phyloP scores from a whole-genome alignment of 352 stramenopile genomes.

The Phytophthora brassicae region DNA sequence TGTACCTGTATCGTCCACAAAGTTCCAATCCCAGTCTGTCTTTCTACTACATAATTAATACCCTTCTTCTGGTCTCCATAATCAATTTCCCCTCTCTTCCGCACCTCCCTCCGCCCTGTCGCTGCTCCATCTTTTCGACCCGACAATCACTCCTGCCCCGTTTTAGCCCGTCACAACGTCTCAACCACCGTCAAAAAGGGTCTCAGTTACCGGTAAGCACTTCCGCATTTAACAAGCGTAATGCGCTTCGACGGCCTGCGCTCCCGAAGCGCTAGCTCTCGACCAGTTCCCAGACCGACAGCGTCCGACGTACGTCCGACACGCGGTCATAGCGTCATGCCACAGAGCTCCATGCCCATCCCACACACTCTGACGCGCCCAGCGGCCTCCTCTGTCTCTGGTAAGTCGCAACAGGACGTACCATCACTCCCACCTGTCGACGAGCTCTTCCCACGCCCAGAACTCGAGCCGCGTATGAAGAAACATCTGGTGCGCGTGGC shows the following conservation, averaged over 20 bases:
- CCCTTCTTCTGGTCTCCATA: too few species aligned
- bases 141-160: slow-evolving; percentile 17
- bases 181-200: too few species aligned
- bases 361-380: slow-evolving; percentile 24
- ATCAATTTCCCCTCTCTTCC: too few species aligned
- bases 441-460: slow-evolving; percentile 58
- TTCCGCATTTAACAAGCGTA: slow-evolving; percentile 9
- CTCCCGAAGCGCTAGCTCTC: slow-evolving; percentile 23
- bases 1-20: too few species aligned
- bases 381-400: slow-evolving; percentile 9
- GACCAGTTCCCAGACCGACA: slow-evolving; percentile 12
- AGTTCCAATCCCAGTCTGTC: too few species aligned
- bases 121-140: slow-evolving; percentile 14
- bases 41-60: too few species aligned
- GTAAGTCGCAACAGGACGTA: slow-evolving; percentile 8
- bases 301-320: slow-evolving; percentile 8
- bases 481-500: slow-evolving; percentile 77
- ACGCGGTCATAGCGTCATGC: slow-evolving; percentile 29
- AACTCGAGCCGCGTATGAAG: slow-evolving; percentile 73
- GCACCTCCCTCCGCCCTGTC: slow-evolving; percentile 11
- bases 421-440: slow-evolving; percentile 20
- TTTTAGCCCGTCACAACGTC: slow-evolving; percentile 5
- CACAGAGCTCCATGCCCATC: slow-evolving; percentile 19
- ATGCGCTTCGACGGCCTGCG: slow-evolving; percentile 38
- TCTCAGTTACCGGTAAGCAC: slow-evolving; percentile 20